Conservation (phyloP, 768 basidiomycete genomes). For the Coprinopsis marcescibilis region DNA sequence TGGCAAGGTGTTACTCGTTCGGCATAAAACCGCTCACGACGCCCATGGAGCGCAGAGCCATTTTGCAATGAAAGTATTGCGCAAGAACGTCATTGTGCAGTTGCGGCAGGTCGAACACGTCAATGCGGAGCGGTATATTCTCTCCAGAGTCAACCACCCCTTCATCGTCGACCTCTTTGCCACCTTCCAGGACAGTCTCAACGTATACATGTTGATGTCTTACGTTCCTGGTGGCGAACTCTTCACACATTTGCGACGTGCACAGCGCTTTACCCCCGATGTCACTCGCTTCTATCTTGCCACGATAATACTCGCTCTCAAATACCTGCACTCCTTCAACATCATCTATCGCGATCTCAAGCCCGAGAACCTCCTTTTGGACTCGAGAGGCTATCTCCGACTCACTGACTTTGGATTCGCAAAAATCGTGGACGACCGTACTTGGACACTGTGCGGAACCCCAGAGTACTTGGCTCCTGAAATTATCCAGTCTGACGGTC, state of each 20-base stretch:
- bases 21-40: conserved; percentile 50
- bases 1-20: conserved; percentile 86
- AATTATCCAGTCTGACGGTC: conserved; percentile 95
- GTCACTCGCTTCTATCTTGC: conserved; percentile 98
- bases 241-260: conserved; percentile 92
- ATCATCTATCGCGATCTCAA: conserved; percentile 99
- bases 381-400: conserved; percentile 87
- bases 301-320: conserved; percentile 90
- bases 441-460: conserved; percentile 95
- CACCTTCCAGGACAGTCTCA: conserved; percentile 91
- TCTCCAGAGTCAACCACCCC: conserved; percentile 87
- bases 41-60: conserved; percentile 49
- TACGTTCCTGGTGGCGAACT: conserved; percentile 96
- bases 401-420: conserved; percentile 99
- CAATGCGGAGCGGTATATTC: conserved; percentile 91
- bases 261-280: conserved; percentile 92
- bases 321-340: conserved; percentile 92
- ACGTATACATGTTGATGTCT: conserved; percentile 97
- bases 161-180: conserved; percentile 96
- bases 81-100: conserved; percentile 79
- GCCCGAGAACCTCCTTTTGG: conserved; percentile 96
- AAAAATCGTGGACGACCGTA: conserved; percentile 95
- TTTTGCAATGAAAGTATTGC: conserved; percentile 87
- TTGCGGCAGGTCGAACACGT: conserved; percentile 97
- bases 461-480: conserved; percentile 98